Evolutionary conservation across 768 basidiomycete species (phyloP), one percentile per base, ranked within the genome.

Genomic region (Lanmaoa rubissima): DNA sequence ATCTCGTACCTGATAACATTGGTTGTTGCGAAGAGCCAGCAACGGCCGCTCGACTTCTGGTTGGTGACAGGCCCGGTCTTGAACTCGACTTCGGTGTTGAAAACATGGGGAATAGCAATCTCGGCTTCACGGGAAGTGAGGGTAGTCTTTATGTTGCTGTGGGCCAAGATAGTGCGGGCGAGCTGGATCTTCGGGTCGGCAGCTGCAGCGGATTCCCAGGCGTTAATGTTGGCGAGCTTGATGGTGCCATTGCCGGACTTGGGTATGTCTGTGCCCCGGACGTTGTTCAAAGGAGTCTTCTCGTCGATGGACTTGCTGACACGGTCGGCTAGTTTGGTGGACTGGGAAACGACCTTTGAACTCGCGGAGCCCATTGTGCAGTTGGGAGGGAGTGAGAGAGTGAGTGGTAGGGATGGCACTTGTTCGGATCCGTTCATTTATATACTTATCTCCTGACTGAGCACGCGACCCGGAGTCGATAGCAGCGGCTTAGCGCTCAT

Each of bases 11-110:
- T 80, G 57, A 94, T 77, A 26, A 93, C 82, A 71, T 93, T 92
- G 59, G 92, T 94, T 8, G 92, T 90, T 2, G 94, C 91, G 70
- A 98, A 98, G 9, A 97, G 78, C 95, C 96, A 98, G 76, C 95
- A 98, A 46, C 95, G 79, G 1, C 95, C 95, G 55, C 87, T 90
- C 68, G 80, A 85, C 75, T 86, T 89, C 82, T 96, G 94, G 73
- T 88, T 83, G 13, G 92, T 94, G 60, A 94, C 76, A 11, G 93
- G 93, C 2, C 80, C 83, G 1, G 92, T 86, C 78, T 90, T 89
- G 75, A 88, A 88, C 53, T 87, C 87, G 21, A 97, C 67, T 59
- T 84, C 77, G 62, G 84, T 79, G 71, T 94, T 95, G 79, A 95
- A 97, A 51, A 95, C 79, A 69, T 92, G 89, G 44, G 78, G 73